Evolutionary conservation across 163 green algal genomes (phyloP).

Genomic region (Chlorella variabilis): DNA sequence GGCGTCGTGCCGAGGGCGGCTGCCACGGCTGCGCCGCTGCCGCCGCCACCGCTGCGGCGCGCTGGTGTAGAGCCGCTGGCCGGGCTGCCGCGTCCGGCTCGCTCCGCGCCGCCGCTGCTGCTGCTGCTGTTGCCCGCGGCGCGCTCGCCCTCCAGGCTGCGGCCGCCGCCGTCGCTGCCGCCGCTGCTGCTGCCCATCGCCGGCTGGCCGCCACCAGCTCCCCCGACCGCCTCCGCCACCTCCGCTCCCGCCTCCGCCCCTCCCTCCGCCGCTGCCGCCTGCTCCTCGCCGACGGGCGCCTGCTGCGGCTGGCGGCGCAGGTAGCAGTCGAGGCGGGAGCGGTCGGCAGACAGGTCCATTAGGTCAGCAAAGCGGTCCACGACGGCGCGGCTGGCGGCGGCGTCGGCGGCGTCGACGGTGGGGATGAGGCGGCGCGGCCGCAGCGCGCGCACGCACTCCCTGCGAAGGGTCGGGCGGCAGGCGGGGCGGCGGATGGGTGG

Average conservation of each 20-base stretch:
- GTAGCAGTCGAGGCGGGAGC: constrained; percentile 53
- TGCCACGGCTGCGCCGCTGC: background rate
- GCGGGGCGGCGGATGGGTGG: background rate
- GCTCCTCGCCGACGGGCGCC: too few species aligned
- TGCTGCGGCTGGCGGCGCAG: constrained; percentile 26
- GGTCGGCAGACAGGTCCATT: constrained; percentile 62
- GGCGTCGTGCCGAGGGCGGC: background rate
- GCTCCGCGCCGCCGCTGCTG: too few species aligned
- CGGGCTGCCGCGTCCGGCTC: too few species aligned
- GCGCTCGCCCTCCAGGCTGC: background rate
- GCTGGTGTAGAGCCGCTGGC: too few species aligned
- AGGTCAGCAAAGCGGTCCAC: constrained; percentile 55
- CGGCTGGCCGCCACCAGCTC: too few species aligned
- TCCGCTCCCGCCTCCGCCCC: background rate
- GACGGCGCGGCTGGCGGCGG: constrained; percentile 6
- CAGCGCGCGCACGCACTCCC: constrained; percentile 79
- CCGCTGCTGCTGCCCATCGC: background rate
- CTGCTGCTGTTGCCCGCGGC: background rate
- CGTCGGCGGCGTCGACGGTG: constrained; percentile 51
- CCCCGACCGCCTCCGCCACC: too few species aligned
- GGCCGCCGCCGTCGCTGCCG: background rate
- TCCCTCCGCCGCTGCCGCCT: background rate
- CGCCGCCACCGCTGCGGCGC: too few species aligned
- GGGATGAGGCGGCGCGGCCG: constrained; percentile 67
- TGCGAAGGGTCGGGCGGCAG: constrained; percentile 18